Conservation (phyloP, 768 basidiomycete genomes). For the Tubosaeta sp. region DNA sequence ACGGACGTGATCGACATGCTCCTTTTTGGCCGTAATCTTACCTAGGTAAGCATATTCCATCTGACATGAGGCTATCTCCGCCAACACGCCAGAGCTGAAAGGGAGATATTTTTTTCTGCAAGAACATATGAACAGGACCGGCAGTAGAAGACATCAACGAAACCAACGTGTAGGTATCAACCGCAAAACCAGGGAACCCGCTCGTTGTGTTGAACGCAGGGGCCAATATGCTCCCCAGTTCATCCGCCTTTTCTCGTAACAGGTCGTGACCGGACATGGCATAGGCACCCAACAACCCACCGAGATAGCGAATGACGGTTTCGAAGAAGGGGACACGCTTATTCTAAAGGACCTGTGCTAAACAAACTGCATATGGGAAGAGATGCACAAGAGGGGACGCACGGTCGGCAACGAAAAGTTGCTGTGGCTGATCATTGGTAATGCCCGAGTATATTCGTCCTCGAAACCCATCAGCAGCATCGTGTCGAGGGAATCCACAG, state of each 20-base stretch:
- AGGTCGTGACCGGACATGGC: constrained; percentile 63
- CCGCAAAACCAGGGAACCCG: constrained; percentile 65
- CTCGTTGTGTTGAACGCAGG: constrained; percentile 66
- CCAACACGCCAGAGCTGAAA: constrained; percentile 39
- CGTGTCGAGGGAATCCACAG: constrained; percentile 81
- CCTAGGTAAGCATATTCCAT: constrained; percentile 84
- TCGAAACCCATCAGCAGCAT: constrained; percentile 76
- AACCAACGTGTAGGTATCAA: constrained; percentile 58
- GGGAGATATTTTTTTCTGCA: background rate
- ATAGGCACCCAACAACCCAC: constrained; percentile 80
- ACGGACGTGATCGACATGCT: constrained; percentile 54
- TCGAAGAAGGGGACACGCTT: constrained; percentile 61
- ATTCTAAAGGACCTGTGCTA: constrained; percentile 15
- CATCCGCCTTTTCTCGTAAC: constrained; percentile 67
- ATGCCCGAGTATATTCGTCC: constrained; percentile 62
- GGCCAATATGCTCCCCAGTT: constrained; percentile 65
- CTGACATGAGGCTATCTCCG: constrained; percentile 79
- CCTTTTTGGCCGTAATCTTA: constrained; percentile 66
- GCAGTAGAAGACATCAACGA: background rate
- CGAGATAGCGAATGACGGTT: constrained; percentile 85
- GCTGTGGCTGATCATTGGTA: constrained; percentile 45
- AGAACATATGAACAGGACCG: background rate
- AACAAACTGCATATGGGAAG: background rate
- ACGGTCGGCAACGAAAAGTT: constrained; percentile 48
- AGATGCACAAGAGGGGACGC: constrained; percentile 5